These are phyloP conservation scores for Acanthamoeba healyi DNA, from an alignment of 208 protist genomes.

Conservation along the genomic window DNA sequence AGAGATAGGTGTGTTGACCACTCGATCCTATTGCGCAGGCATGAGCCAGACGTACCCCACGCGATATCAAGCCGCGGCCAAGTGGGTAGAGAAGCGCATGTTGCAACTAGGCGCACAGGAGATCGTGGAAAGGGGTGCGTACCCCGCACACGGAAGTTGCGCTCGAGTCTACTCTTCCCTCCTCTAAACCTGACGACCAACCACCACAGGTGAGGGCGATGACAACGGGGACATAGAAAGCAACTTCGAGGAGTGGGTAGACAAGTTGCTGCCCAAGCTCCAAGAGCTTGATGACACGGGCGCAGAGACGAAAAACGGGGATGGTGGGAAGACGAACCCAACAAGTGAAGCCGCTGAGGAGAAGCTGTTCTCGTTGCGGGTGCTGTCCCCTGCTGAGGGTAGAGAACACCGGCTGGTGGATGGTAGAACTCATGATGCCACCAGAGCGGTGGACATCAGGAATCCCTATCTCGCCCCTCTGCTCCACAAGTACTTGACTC, in stretches of 20 bases:
- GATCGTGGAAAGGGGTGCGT: conserved; percentile 28
- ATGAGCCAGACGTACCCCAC: conserved; percentile 60
- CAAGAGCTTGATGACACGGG: neutral
- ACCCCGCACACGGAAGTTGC: too few species aligned
- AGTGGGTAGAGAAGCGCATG: conserved; percentile 39
- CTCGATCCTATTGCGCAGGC: too few species aligned
- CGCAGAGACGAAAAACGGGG: too few species aligned
- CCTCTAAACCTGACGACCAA: neutral
- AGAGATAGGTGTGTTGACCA: too few species aligned
- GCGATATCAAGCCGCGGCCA: conserved; percentile 65
- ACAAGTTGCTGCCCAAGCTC: neutral
- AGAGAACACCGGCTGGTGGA: neutral
- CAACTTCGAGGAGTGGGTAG: neutral
- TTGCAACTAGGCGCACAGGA: neutral
- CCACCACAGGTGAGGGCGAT: neutral
- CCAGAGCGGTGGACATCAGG: conserved; percentile 1
- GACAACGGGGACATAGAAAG: neutral
- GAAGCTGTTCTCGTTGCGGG: neutral
- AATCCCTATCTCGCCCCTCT: conserved; percentile 2
- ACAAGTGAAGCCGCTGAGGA: neutral
- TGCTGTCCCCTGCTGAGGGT: neutral
- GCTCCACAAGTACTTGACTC: neutral
- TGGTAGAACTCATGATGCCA: neutral
- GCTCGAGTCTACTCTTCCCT: neutral
- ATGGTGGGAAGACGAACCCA: too few species aligned